phyloP scores from a whole-genome alignment of 495 filamentous ascomycete species.

The Talaromyces adpressus region DNA sequence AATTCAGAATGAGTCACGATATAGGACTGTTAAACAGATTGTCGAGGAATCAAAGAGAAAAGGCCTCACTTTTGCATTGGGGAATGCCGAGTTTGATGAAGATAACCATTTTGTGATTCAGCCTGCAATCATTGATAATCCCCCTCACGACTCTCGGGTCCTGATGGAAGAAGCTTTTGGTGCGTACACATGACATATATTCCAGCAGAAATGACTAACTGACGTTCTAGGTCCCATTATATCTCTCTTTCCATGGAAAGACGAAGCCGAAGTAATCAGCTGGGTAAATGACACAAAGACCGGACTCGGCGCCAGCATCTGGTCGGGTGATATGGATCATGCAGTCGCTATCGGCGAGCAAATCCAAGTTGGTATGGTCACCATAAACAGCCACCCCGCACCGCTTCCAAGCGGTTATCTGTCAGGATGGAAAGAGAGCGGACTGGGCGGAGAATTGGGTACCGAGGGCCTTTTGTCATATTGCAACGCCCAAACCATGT shows the following conservation, averaged over 20 bases:
- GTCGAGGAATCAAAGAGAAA: conserved; percentile 35
- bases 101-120: conserved; percentile 36
- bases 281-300: conserved; percentile 40
- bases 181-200: neutral
- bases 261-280: conserved; percentile 44
- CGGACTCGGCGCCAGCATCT: conserved; percentile 46
- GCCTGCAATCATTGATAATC: conserved; percentile 47
- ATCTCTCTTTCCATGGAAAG: conserved; percentile 38
- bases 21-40: conserved; percentile 36
- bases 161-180: conserved; percentile 32
- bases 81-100: conserved; percentile 21
- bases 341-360: conserved; percentile 32
- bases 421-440: conserved; percentile 55
- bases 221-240: conserved; percentile 34
- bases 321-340: conserved; percentile 35
- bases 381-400: conserved; percentile 16
- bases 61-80: conserved; percentile 38
- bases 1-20: conserved; percentile 50
- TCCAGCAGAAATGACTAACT: neutral
- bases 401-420: conserved; percentile 42
- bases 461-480: conserved; percentile 48
- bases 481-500: conserved; percentile 40
- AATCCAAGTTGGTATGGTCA: conserved; percentile 39
- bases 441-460: conserved; percentile 56
- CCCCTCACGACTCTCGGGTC: conserved; percentile 38